phyloP scores from a whole-genome alignment of 306 rosid genomes.

The Gastrolobium bilobum region DNA sequence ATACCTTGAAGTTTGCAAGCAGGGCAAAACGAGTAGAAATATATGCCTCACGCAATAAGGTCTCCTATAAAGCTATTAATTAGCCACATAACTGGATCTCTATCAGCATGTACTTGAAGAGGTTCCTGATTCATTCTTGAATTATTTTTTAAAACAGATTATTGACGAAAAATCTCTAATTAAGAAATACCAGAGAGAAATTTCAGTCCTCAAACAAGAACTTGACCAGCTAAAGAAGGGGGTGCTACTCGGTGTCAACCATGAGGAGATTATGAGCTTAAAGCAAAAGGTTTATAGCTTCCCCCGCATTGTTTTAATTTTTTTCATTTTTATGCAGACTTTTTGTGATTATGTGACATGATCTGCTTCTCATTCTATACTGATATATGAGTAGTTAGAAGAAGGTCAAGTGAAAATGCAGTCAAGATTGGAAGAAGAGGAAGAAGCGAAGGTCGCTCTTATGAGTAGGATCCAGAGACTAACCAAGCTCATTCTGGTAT shows the following conservation, averaged over 20 bases:
- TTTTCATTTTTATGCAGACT: conserved; percentile 17
- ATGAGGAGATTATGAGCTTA: conserved; percentile 83
- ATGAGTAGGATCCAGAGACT: conserved; percentile 98
- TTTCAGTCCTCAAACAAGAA: conserved; percentile 84
- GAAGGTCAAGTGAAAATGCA: conserved; percentile 99
- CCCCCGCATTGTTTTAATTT: conserved; percentile 28
- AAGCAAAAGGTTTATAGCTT: conserved; percentile 76
- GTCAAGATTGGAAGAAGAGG: conserved; percentile 99
- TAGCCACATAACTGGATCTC: conserved; percentile 25
- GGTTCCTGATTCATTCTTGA: conserved; percentile 43
- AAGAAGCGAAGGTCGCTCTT: conserved; percentile 98
- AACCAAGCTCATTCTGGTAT: conserved; percentile 97
- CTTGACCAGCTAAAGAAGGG: conserved; percentile 95
- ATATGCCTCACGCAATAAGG: conserved; percentile 97
- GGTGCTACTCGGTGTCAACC: conserved; percentile 81
- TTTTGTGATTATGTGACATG: conserved; percentile 35
- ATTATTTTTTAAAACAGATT: conserved; percentile 66
- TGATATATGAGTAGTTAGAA: conserved; percentile 74
- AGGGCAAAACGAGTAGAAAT: conserved; percentile 98
- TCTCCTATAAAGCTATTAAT: conserved; percentile 40
- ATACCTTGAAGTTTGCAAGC: conserved; percentile 97
- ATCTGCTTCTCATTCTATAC: conserved; percentile 43
- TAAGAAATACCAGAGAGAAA: conserved; percentile 97
- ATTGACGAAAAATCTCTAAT: conserved; percentile 97
- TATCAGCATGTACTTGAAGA: conserved; percentile 5